These are phyloP conservation scores for Crithidia sp. DNA, from an alignment of 208 protist genomes.

Conservation along the genomic window DNA sequence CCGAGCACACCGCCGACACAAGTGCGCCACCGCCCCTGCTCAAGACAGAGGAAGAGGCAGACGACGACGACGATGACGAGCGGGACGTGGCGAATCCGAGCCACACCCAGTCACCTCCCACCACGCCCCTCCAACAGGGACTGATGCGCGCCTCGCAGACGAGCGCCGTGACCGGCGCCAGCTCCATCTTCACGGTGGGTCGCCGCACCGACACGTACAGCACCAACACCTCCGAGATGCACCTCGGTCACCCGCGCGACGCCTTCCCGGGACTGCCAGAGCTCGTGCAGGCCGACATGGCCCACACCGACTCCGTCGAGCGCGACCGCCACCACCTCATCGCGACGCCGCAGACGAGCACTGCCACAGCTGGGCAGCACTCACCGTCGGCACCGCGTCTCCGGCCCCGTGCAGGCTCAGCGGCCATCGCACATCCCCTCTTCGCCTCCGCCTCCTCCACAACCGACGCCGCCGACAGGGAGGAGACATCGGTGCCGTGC, in stretches of 20 bases:
- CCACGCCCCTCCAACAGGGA: neutral
- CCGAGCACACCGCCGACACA: neutral
- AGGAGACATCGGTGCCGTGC: slow-evolving; percentile 9
- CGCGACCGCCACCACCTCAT: neutral
- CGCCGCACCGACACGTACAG: neutral
- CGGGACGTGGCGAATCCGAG: neutral
- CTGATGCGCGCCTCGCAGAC: neutral
- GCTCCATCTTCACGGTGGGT: neutral
- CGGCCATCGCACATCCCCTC: neutral
- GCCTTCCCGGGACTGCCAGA: slow-evolving; percentile 5
- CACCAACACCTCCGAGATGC: neutral
- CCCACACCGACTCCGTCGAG: slow-evolving; percentile 6
- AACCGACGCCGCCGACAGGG: neutral
- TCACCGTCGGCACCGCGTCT: neutral
- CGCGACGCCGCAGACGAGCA: neutral
- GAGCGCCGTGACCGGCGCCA: neutral
- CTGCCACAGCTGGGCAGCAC: neutral
- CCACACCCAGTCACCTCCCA: neutral
- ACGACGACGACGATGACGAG: neutral
- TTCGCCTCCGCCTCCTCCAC: neutral
- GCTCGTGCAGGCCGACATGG: slow-evolving; percentile 14
- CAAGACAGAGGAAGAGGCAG: too few relatives aligned
- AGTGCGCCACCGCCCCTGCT: neutral
- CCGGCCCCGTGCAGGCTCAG: neutral
- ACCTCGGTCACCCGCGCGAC: neutral